phyloP scores from a whole-genome alignment of 768 basidiomycete genomes.

The Amanita fuliginea region DNA sequence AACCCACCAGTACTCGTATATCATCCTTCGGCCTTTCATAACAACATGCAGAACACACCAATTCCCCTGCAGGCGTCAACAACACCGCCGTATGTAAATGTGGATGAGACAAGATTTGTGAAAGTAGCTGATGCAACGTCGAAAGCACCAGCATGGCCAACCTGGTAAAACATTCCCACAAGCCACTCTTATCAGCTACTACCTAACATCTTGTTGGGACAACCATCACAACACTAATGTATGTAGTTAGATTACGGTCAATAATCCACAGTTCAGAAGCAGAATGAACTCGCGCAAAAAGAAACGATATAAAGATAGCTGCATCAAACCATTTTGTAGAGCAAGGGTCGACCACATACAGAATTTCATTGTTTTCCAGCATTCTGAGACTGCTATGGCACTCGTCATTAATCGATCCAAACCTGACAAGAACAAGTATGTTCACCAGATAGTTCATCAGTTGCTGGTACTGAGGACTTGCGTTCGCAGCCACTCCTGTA shows the following conservation, averaged over 20 bases:
- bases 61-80: conserved; percentile 63
- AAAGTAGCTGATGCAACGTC: conserved; percentile 52
- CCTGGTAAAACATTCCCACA: neutral
- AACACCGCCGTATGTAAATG: conserved; percentile 61
- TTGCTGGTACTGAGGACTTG: conserved; percentile 47
- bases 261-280: neutral
- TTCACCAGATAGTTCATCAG: conserved; percentile 62
- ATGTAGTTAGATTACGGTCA: conserved; percentile 3
- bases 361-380: conserved; percentile 9
- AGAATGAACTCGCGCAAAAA: neutral
- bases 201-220: neutral
- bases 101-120: conserved; percentile 49
- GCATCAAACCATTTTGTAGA: neutral
- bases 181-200: neutral
- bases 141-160: conserved; percentile 56
- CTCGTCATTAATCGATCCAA: neutral
- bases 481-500: conserved; percentile 24
- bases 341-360: neutral
- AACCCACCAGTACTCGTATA: conserved; percentile 58
- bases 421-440: neutral
- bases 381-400: conserved; percentile 25
- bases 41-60: conserved; percentile 54
- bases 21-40: conserved; percentile 58
- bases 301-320: conserved; percentile 4
- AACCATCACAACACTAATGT: neutral